These are phyloP conservation scores for Teratosphaeria viscida DNA, from an alignment of 2,329 filamentous ascomycete genomes.

Conservation along the genomic window DNA sequence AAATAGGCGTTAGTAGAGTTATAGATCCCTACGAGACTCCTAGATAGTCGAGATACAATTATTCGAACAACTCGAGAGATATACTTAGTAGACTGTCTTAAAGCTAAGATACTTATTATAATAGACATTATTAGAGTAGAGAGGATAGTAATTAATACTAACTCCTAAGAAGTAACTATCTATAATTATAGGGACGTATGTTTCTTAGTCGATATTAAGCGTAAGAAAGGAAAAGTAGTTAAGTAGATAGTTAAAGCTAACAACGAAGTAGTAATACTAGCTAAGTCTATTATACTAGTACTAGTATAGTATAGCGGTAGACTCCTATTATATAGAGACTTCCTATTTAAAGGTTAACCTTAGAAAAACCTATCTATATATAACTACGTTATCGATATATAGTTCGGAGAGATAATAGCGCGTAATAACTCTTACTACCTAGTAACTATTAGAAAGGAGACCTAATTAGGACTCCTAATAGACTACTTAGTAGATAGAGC, in stretches of 20 bases:
- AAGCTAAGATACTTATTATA: not conserved
- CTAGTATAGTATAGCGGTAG: not conserved
- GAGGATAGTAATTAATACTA: not conserved
- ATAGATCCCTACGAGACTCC: too few relatives aligned
- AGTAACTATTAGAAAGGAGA: too few relatives aligned
- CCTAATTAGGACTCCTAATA: too few relatives aligned
- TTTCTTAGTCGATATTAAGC: not conserved
- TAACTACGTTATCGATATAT: not conserved
- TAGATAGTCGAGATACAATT: too few relatives aligned
- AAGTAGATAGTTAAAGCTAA: not conserved
- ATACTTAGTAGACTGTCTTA: not conserved
- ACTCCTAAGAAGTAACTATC: not conserved
- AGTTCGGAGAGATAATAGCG: not conserved
- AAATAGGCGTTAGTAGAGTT: too few relatives aligned
- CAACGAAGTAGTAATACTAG: not conserved
- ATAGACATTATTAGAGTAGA: not conserved
- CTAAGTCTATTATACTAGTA: not conserved
- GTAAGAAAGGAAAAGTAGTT: not conserved
- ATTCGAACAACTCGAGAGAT: not conserved
- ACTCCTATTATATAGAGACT: not conserved
- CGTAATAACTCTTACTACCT: not conserved
- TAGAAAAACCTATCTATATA: too few relatives aligned
- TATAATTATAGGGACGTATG: not conserved
- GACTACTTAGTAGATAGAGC: too few relatives aligned
- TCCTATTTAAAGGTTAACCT: not conserved